Conservation (phyloP, 176 grass and related monocot species). For the Neostapfia colusana region DNA sequence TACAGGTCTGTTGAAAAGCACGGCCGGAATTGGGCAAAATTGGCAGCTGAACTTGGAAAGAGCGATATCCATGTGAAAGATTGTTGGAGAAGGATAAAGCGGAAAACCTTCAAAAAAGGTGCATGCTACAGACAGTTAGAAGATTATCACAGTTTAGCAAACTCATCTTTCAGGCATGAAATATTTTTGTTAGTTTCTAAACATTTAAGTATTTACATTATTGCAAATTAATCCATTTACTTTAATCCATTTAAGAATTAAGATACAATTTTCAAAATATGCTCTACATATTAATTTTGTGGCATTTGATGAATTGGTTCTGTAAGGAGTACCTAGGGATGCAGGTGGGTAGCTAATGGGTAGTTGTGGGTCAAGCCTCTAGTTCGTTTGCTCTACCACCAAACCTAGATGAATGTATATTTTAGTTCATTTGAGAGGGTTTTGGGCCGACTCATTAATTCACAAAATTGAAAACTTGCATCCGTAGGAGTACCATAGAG, state of each 20-base stretch:
- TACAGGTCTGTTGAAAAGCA: conserved; percentile 55
- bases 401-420: too few relatives aligned
- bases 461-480: too few relatives aligned
- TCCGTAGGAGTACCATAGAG: not conserved
- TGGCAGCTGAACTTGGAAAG: conserved; percentile 56
- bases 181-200: conserved; percentile 6
- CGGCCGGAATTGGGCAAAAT: conserved; percentile 50
- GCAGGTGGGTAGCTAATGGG: too few relatives aligned
- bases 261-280: not conserved
- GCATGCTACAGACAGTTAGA: not conserved
- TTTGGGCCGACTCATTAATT: too few relatives aligned
- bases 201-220: not conserved
- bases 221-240: not conserved
- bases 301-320: not conserved
- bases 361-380: too few relatives aligned
- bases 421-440: too few relatives aligned
- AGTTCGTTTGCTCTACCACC: too few relatives aligned
- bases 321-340: too few relatives aligned
- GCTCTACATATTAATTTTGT: not conserved
- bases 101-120: conserved; percentile 56
- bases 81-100: conserved; percentile 66
- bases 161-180: not conserved
- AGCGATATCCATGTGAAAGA: conserved; percentile 70
- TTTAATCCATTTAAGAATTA: not conserved
- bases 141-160: conserved; percentile 22